Conservation (phyloP, 2,329 filamentous ascomycete species). For the Penicillium sp. region DNA sequence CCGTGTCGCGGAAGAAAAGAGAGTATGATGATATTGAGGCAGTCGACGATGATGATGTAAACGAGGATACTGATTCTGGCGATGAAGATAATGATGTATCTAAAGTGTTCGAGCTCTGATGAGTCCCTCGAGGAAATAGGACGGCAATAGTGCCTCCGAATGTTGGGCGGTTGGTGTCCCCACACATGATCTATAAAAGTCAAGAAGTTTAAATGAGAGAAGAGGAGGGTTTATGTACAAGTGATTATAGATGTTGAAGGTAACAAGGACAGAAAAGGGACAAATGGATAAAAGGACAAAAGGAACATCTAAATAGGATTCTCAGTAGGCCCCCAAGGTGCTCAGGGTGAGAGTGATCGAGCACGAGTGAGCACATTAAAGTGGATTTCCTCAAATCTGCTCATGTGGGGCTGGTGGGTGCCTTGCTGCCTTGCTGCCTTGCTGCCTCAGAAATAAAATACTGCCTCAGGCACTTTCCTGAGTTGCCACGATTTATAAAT, state of each 20-base stretch:
- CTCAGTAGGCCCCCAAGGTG: conserved; percentile 2
- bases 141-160: conserved; percentile 32
- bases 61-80: conserved; percentile 15
- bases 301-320: conserved; percentile 6
- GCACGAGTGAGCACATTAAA: conserved; percentile 16
- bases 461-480: not conserved
- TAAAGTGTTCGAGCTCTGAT: not conserved
- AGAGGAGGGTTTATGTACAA: not conserved
- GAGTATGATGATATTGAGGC: conserved; percentile 22
- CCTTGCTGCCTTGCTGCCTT: not conserved
- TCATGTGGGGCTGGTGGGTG: conserved; percentile 3
- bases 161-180: conserved; percentile 41
- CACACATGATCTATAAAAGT: conserved; percentile 42
- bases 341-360: conserved; percentile 22
- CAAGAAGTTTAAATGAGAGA: not conserved
- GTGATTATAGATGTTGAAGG: not conserved
- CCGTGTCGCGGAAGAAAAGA: conserved; percentile 24
- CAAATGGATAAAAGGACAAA: not conserved
- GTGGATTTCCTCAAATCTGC: conserved; percentile 15
- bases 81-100: conserved; percentile 16
- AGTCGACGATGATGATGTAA: conserved; percentile 8
- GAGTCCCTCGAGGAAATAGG: conserved; percentile 21
- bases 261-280: not conserved
- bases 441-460: not conserved
- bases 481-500: not conserved